phyloP scores from a whole-genome alignment of 2,329 filamentous ascomycete species.

The Colletotrichum abscissum region DNA sequence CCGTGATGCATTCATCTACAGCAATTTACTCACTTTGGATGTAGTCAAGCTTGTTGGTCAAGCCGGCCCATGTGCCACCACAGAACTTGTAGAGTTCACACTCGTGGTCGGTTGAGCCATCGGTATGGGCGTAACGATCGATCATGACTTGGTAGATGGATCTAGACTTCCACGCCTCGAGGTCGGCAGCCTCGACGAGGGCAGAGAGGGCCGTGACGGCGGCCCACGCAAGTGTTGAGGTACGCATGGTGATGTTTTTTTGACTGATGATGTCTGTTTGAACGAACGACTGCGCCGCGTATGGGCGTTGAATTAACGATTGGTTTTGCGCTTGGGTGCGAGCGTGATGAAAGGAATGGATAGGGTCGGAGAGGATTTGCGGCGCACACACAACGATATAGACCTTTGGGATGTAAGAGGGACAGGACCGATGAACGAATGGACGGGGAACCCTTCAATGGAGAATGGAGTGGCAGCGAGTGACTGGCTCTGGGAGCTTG shows the following conservation, averaged over 20 bases:
- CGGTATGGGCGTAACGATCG: constrained; percentile 53
- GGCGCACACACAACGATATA: constrained; percentile 29
- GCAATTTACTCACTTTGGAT: constrained; percentile 50
- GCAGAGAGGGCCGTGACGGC: constrained; percentile 26
- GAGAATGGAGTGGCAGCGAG: constrained; percentile 10
- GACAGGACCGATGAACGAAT: constrained; percentile 18
- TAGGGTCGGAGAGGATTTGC: constrained; percentile 21
- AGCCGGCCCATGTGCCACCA: constrained; percentile 61
- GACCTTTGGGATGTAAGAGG: constrained; percentile 18
- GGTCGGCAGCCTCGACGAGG: constrained; percentile 21
- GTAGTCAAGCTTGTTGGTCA: constrained; percentile 61
- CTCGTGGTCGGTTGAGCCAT: constrained; percentile 53
- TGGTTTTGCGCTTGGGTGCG: constrained; percentile 14
- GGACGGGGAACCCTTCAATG: constrained; percentile 26
- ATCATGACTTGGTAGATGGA: constrained; percentile 60
- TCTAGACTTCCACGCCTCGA: constrained; percentile 40
- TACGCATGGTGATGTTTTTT: constrained; percentile 9
- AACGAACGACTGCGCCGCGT: constrained; percentile 32
- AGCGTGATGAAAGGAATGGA: constrained; percentile 30
- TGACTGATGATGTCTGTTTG: background rate
- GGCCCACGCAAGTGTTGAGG: constrained; percentile 30
- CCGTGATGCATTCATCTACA: background rate
- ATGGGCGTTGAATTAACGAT: constrained; percentile 19
- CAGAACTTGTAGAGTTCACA: constrained; percentile 58
- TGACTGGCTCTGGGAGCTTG: constrained; percentile 1